phyloP scores from a whole-genome alignment of 2,329 filamentous ascomycete genomes.

The Gnomoniopsis smithogilvyi region DNA sequence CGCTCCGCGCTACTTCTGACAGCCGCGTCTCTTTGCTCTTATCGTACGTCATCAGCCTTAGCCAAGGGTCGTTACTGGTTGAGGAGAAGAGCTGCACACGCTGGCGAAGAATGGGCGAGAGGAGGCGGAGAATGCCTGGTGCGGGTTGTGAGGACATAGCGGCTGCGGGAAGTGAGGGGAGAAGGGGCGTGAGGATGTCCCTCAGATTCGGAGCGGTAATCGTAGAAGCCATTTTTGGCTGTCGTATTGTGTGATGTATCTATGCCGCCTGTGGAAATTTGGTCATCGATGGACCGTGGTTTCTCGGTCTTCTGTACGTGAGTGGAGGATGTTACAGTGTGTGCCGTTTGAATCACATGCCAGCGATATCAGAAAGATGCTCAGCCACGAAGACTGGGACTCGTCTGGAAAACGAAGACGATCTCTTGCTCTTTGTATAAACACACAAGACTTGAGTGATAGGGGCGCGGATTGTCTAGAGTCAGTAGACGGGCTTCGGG shows the following conservation, averaged over 20 bases:
- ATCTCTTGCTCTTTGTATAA: too few relatives aligned
- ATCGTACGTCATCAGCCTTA: constrained; percentile 70
- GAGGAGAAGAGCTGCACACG: constrained; percentile 63
- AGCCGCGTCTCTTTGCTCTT: constrained; percentile 53
- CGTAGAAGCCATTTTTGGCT: constrained; percentile 25
- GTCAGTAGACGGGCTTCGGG: too few relatives aligned
- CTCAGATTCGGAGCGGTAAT: constrained; percentile 44
- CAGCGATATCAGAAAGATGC: background rate
- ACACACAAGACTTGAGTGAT: too few relatives aligned
- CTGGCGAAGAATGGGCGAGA: constrained; percentile 65
- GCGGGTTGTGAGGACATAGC: constrained; percentile 56
- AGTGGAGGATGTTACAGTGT: background rate
- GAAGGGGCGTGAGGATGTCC: constrained; percentile 51
- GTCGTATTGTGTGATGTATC: background rate
- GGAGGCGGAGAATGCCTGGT: constrained; percentile 52
- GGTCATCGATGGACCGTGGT: background rate
- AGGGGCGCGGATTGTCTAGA: too few relatives aligned
- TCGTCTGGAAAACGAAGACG: too few relatives aligned
- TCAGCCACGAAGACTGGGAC: too few relatives aligned
- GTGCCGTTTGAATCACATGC: background rate
- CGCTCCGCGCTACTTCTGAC: constrained; percentile 56
- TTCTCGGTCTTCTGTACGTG: background rate
- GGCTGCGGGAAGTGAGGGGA: constrained; percentile 58
- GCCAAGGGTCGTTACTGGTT: constrained; percentile 63
- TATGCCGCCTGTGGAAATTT: background rate